Percentiles rank a stretch among this genome's conserved stretches.
Conservation (phyloP, 805 yeast species). For the Candida endomychidarum region DNA sequence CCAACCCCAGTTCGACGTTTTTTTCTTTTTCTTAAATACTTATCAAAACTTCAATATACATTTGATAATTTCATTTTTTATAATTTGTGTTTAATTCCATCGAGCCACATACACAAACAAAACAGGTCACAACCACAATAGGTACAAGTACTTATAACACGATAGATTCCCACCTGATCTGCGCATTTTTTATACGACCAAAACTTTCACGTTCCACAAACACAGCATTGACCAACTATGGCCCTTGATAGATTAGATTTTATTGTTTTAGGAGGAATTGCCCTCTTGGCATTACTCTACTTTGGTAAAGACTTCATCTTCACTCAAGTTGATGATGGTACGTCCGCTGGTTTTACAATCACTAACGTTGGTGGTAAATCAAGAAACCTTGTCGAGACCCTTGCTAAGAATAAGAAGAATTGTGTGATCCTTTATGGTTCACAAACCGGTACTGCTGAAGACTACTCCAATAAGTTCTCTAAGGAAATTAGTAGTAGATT, state of each 20-base stretch:
- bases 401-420: conserved; percentile 65
- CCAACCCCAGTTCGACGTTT: neutral
- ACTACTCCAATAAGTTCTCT: conserved; percentile 85
- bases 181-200: conserved; percentile 1
- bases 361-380: conserved; percentile 35
- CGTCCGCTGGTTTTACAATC: conserved; percentile 31
- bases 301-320: conserved; percentile 59
- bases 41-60: no score
- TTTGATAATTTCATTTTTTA: no score
- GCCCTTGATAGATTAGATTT: conserved; percentile 73
- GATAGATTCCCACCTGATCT: no score
- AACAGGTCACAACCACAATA: no score
- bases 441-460: conserved; percentile 99
- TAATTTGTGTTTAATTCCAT: no score
- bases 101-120: no score
- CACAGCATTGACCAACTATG: conserved; percentile 30
- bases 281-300: conserved; percentile 64
- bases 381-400: conserved; percentile 57
- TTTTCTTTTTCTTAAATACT: neutral
- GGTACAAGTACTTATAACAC: no score
- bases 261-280: conserved; percentile 62
- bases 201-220: conserved; percentile 1
- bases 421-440: conserved; percentile 86
- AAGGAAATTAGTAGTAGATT: conserved; percentile 84
- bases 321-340: conserved; percentile 31